Evolutionary conservation across 768 basidiomycete species (phyloP).

Genomic region (Saitozyma podzolica): DNA sequence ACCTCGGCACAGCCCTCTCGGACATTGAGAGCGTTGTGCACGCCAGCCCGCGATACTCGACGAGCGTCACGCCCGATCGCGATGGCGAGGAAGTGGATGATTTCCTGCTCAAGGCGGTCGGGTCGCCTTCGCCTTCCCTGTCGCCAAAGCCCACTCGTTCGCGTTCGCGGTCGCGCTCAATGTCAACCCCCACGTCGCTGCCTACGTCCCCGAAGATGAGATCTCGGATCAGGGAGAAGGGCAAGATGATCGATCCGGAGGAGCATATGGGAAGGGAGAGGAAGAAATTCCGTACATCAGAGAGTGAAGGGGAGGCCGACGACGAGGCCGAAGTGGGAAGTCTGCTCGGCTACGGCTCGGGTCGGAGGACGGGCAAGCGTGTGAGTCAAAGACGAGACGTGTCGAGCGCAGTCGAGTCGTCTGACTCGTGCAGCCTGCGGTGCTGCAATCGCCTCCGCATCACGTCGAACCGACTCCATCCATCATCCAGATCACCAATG

Average conservation of each 20-base stretch:
- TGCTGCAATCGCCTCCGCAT: background rate
- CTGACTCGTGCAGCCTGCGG: background rate
- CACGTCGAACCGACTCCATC: constrained; percentile 4
- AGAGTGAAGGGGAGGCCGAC: constrained; percentile 7
- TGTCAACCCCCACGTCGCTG: too few species aligned
- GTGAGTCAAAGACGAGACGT: background rate
- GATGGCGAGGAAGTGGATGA: constrained; percentile 10
- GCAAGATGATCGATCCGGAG: background rate
- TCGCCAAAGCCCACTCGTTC: background rate
- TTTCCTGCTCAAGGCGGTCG: background rate
- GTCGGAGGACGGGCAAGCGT: constrained; percentile 2
- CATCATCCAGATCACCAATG: constrained; percentile 9
- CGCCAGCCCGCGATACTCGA: background rate
- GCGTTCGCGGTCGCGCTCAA: too few species aligned
- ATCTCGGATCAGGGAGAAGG: background rate
- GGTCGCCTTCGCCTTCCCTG: constrained; percentile 8
- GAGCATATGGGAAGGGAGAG: background rate
- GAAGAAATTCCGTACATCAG: background rate
- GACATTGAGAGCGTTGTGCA: constrained; percentile 4
- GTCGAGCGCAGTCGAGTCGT: background rate
- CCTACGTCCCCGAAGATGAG: too few species aligned
- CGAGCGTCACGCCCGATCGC: background rate
- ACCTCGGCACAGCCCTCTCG: constrained; percentile 8
- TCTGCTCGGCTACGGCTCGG: background rate
- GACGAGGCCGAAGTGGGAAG: constrained; percentile 11